Evolutionary conservation across 768 basidiomycete genomes (phyloP).

Genomic region (Gymnopilus junonius): DNA sequence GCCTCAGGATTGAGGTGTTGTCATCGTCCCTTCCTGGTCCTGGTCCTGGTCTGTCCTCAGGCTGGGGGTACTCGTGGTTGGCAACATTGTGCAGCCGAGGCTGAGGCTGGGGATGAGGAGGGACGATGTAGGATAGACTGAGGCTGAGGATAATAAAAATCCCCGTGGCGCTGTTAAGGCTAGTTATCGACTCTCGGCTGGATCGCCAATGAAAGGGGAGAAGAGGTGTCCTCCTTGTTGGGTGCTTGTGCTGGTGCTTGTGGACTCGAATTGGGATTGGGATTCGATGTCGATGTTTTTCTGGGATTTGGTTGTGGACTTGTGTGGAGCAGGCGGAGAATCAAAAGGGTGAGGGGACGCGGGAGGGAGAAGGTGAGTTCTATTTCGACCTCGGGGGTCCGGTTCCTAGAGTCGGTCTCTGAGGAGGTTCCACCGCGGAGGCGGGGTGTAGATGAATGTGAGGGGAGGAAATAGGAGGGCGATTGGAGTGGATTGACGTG

Average conservation of each 20-base stretch:
- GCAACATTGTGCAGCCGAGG: background rate
- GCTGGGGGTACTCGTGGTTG: background rate
- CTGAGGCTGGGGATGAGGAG: too few species aligned
- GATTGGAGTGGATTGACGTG: too few species aligned
- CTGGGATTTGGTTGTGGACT: constrained; percentile 24
- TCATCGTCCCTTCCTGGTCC: constrained; percentile 12
- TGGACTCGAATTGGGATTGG: constrained; percentile 36
- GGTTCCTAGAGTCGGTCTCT: background rate
- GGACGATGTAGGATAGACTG: too few species aligned
- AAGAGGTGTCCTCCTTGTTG: constrained; percentile 22
- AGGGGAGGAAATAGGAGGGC: too few species aligned
- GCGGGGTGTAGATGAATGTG: background rate
- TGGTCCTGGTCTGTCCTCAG: constrained; percentile 9
- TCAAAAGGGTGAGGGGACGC: too few species aligned
- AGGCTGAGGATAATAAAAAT: constrained; percentile 6
- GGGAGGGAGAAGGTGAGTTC: background rate
- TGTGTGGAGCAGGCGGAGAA: background rate
- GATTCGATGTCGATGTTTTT: constrained; percentile 26
- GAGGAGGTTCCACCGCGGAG: background rate
- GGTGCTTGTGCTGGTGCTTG: constrained; percentile 20
- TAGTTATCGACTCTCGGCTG: constrained; percentile 34
- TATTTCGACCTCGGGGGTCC: background rate
- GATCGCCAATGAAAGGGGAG: constrained; percentile 21
- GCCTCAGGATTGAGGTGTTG: background rate
- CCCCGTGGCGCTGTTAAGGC: constrained; percentile 19